Conservation (phyloP, 768 basidiomycete species). For the Clitopilus hobsonii region DNA sequence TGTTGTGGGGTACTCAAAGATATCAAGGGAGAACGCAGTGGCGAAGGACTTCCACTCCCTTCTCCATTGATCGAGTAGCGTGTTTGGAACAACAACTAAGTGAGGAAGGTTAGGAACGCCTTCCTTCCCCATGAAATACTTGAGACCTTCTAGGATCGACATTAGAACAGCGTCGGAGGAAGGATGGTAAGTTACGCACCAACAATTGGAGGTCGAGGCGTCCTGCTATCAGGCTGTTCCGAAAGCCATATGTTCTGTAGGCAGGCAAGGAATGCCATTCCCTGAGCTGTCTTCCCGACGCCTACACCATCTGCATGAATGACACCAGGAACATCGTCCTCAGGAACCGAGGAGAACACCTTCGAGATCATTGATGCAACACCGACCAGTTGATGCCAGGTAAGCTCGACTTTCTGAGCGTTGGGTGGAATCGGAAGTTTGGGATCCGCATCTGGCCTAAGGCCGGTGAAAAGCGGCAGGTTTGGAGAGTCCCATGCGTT, state of each 20-base stretch:
- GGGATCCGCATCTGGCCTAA: too few species aligned
- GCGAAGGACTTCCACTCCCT: conserved; percentile 13
- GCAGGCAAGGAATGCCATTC: not conserved
- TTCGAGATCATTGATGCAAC: too few species aligned
- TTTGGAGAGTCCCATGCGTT: too few species aligned
- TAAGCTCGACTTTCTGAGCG: too few species aligned
- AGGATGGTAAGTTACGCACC: too few species aligned
- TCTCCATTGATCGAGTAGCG: conserved; percentile 18
- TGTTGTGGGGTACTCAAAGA: not conserved
- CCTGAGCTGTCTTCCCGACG: not conserved
- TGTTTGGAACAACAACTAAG: conserved; percentile 20
- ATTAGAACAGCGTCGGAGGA: not conserved
- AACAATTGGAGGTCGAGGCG: too few species aligned
- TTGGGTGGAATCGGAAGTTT: too few species aligned
- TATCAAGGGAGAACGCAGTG: not conserved
- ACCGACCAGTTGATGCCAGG: too few species aligned
- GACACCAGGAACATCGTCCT: not conserved
- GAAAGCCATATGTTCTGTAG: too few species aligned
- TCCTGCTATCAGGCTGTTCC: too few species aligned
- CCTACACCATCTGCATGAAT: not conserved
- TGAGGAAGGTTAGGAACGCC: conserved; percentile 11
- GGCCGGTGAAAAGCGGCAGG: too few species aligned
- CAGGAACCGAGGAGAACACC: too few species aligned
- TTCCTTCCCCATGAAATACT: not conserved
- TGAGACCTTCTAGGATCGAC: not conserved